phyloP scores from a whole-genome alignment of 257 asterid species.

The Solanum chiquidenum region DNA sequence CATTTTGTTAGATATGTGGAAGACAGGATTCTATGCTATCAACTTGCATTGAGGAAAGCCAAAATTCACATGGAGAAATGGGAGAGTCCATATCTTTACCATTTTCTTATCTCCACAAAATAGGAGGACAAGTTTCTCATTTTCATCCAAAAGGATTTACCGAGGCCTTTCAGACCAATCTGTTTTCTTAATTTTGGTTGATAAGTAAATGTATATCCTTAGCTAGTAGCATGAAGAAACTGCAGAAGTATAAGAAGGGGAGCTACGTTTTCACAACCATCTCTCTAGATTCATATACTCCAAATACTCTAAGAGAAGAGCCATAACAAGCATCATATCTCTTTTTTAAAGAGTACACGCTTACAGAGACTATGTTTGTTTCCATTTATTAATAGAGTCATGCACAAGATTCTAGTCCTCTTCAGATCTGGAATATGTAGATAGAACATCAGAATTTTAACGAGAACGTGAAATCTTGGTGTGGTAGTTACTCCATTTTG shows the following conservation, averaged over 20 bases:
- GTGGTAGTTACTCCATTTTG: neutral
- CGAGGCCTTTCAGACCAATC: neutral
- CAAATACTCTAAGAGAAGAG: neutral
- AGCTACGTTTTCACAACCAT: neutral
- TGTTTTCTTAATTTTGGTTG: neutral
- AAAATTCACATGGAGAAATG: neutral
- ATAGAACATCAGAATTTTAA: neutral
- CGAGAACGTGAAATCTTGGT: neutral
- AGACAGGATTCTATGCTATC: neutral
- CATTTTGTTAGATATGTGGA: neutral
- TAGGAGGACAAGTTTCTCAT: neutral
- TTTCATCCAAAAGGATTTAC: neutral
- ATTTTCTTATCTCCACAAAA: neutral
- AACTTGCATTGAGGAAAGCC: neutral
- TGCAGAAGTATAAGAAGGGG: neutral
- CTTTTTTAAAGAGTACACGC: neutral
- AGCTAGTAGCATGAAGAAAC: neutral
- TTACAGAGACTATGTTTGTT: neutral
- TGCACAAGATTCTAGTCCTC: neutral
- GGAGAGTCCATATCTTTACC: neutral
- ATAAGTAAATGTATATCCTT: neutral
- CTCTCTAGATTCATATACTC: neutral
- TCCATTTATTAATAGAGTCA: neutral
- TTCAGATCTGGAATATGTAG: neutral
- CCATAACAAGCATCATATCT: neutral